Evolutionary conservation across 208 protist genomes (phyloP), one percentile per base, ranked within the genome.

Genomic region (Leishmania guyanensis): DNA sequence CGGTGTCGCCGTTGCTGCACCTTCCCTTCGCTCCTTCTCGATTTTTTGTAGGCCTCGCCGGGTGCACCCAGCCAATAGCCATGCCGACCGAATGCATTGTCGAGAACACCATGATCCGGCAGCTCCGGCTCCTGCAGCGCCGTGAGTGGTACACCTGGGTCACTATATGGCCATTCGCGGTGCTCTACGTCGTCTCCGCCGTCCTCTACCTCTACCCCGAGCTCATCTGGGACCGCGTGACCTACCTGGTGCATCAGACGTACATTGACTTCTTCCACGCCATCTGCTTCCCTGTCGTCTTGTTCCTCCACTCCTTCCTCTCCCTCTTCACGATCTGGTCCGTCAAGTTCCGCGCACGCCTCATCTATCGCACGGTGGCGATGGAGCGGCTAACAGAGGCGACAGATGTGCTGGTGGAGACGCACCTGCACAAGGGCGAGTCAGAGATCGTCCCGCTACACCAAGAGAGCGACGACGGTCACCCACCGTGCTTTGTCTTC

Each of bases 261-360:
- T 97, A 98, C 88, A 97, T 98, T 82, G 93, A 98, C 84, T 98
- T 98, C 80, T 92, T 96, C 76, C 95, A 98, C 84, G 95, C 95
- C 71, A 90, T 94, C 70, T 95, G 87, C 80, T 88, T 91, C 56
- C 95, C 95, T 8, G 36, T 98, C 26, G 84, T 96, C 53, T 43
- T 96, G 36, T 98, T 98, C 76, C 64, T 95, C 5, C 95, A 98
- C 83, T 86, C 84, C 36, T 96, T 98, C 73, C 79, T 98, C 22
- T 94, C 93, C 0, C 90, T 98, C 76, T 97, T 98, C 90, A 98
- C 93, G 29, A 94, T 95, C 48, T 98, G 95, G 93, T 97, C 95
- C 22, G 92, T 98, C 66, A 88, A 87, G 69, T 97, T 98, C 72
- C 92, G 92, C 48, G 80, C 95, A 5, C 66, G 69, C 26, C 91